phyloP scores from a whole-genome alignment of 2,329 filamentous ascomycete genomes.

The Penicillium sp. region DNA sequence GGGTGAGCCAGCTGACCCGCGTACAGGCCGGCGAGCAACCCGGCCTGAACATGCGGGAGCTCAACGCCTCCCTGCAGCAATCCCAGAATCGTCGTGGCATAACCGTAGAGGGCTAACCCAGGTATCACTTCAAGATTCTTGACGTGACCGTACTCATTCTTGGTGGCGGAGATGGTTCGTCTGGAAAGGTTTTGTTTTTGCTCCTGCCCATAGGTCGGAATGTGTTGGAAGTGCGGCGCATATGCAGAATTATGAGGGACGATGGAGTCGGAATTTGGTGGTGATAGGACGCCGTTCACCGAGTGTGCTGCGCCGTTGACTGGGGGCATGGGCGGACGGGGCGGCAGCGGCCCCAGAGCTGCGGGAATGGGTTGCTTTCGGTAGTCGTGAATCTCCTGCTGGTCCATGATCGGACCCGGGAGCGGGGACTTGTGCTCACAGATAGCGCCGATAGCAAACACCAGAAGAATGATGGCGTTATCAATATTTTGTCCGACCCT shows the following conservation, averaged over 20 bases:
- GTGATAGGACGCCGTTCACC: slow-evolving; percentile 22
- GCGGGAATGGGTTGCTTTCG: slow-evolving; percentile 24
- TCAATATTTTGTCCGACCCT: slow-evolving; percentile 58
- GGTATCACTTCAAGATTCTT: slow-evolving; percentile 81
- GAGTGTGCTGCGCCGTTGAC: slow-evolving; percentile 5
- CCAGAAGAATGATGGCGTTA: slow-evolving; percentile 74
- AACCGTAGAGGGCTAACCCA: slow-evolving; percentile 81
- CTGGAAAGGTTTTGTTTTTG: slow-evolving; percentile 11
- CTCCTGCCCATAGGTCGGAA: slow-evolving; percentile 13
- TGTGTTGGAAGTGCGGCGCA: slow-evolving; percentile 7
- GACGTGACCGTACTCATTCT: slow-evolving; percentile 11
- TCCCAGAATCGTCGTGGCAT: slow-evolving; percentile 79
- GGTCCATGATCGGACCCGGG: slow-evolving; percentile 49
- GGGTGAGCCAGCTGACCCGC: slow-evolving; percentile 81
- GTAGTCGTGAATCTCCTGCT: slow-evolving; percentile 17
- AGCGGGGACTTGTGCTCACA: slow-evolving; percentile 51
- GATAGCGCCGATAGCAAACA: slow-evolving; percentile 82
- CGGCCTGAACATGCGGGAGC: slow-evolving; percentile 76
- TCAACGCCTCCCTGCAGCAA: slow-evolving; percentile 62
- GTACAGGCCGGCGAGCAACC: slow-evolving; percentile 79
- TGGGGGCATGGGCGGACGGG: not conserved
- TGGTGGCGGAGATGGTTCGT: slow-evolving; percentile 7
- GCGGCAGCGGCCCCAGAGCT: slow-evolving; percentile 11
- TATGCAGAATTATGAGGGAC: slow-evolving; percentile 19
- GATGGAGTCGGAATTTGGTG: slow-evolving; percentile 21